These are phyloP conservation scores for Potentilla sterilis DNA, from an alignment of 306 rosid species.

Conservation along the genomic window DNA sequence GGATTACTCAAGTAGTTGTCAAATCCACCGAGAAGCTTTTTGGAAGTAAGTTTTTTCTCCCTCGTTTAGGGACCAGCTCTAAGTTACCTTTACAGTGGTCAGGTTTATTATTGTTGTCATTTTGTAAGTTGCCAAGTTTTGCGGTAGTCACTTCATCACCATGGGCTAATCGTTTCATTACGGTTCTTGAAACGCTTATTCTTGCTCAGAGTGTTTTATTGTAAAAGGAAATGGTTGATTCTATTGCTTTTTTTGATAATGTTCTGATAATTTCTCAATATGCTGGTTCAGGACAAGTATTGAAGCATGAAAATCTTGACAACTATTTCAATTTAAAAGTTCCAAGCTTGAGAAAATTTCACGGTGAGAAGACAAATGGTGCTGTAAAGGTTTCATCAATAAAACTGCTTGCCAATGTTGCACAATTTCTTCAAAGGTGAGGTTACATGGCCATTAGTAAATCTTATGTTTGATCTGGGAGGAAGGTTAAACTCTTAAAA, in stretches of 20 bases:
- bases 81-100: neutral
- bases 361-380: conserved; percentile 59
- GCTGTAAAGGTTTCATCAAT: conserved; percentile 49
- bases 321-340: conserved; percentile 62
- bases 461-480: conserved; percentile 1
- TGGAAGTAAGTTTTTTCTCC: conserved; percentile 70
- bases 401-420: conserved; percentile 53
- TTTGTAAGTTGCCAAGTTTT: neutral
- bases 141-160: neutral
- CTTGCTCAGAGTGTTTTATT: neutral
- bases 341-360: conserved; percentile 70
- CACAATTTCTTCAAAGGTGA: conserved; percentile 76
- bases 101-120: neutral
- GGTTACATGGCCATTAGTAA: conserved; percentile 11
- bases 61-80: neutral
- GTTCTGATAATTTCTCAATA: conserved; percentile 21
- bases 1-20: conserved; percentile 73
- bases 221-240: neutral
- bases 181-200: neutral
- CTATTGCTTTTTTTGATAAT: conserved; percentile 7
- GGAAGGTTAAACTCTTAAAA: conserved; percentile 1
- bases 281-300: conserved; percentile 64
- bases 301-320: conserved; percentile 79
- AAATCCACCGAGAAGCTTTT: conserved; percentile 78
- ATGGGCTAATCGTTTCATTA: neutral